These are phyloP conservation scores for Ophiostoma perfectum DNA, from an alignment of 2,329 filamentous ascomycete genomes.

Conservation along the genomic window DNA sequence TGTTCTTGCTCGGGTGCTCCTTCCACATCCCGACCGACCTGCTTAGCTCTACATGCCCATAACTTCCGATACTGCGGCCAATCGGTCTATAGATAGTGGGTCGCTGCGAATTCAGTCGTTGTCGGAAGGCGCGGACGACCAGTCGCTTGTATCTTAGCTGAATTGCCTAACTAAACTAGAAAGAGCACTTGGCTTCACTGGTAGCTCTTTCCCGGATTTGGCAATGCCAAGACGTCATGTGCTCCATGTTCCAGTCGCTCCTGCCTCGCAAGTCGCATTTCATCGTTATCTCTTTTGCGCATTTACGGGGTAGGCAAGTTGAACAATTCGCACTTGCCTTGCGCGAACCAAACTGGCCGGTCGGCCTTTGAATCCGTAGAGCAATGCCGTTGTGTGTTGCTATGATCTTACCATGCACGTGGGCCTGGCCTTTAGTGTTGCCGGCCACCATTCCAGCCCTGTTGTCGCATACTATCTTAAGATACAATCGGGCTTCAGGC, in stretches of 20 bases:
- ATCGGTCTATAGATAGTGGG: background rate
- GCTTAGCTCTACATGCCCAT: background rate
- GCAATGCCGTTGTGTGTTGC: background rate
- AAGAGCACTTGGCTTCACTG: background rate
- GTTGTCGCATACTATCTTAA: background rate
- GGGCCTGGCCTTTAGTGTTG: background rate
- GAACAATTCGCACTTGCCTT: background rate
- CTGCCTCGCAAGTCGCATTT: background rate
- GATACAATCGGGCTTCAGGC: no score
- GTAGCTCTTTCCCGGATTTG: background rate
- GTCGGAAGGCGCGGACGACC: background rate
- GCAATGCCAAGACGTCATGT: background rate
- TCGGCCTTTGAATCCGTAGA: background rate
- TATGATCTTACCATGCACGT: background rate
- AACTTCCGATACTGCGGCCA: background rate
- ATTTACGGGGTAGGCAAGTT: background rate
- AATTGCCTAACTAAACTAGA: no score
- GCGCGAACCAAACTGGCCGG: background rate
- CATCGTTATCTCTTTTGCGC: constrained; percentile 8
- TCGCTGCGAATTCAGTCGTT: background rate
- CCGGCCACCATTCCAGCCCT: background rate
- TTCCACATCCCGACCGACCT: background rate
- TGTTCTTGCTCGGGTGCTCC: background rate
- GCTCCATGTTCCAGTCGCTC: background rate
- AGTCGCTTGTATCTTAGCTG: background rate